Base-by-base conservation (phyloP, 306 rosid genomes). In the Begonia loranthoides region DNA sequence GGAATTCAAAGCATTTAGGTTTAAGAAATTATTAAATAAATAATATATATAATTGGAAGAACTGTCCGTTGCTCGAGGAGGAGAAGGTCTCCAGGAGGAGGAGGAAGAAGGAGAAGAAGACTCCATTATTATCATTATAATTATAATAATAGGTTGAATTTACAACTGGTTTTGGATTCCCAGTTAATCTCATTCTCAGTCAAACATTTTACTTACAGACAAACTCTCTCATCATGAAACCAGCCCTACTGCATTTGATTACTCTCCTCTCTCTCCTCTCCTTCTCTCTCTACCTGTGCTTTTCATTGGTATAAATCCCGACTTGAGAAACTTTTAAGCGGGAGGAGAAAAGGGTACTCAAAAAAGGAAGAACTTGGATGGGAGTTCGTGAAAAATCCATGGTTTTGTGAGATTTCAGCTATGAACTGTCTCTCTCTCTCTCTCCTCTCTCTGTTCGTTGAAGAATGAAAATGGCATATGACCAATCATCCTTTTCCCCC, bases 401-500 rank as follows among this genome's bases (percentile, higher is more conserved):
- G 78, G 33, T 56, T 62, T 41, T 57, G 44, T 58, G 43, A 61
- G 49, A 48, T 61, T 59, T 47, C 43, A 41, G 33, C 55, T 39
- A 45, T 28, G 36, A 41, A 54, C 48, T 12, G n/a, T 41, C 43
- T 24, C 50, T 51, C 11, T 55, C 38, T 54, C 24, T 47, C 50
- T 41, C 21, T 38, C 41, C 57, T 46, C 50, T 48, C 55, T 70
- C 72, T 71, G 82, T 76, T 81, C 81, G 80, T 79, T 79, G 71
- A 90, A 90, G 77, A 76, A 74, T 73, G 94, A 83, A 80, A 92
- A 92, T 90, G 84, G 92, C 85, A 80, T 82, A 90, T 80, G 80
- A 76, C 80, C 83, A 83, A 86, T 92, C 88, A 92, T 92, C 94
- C 78, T 74, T 83, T 73, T 93, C 94, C 99, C 96, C 99, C 96